Base-by-base conservation (phyloP, 1,284 basidiomycete genomes). In the Rhizoctonia solani region DNA sequence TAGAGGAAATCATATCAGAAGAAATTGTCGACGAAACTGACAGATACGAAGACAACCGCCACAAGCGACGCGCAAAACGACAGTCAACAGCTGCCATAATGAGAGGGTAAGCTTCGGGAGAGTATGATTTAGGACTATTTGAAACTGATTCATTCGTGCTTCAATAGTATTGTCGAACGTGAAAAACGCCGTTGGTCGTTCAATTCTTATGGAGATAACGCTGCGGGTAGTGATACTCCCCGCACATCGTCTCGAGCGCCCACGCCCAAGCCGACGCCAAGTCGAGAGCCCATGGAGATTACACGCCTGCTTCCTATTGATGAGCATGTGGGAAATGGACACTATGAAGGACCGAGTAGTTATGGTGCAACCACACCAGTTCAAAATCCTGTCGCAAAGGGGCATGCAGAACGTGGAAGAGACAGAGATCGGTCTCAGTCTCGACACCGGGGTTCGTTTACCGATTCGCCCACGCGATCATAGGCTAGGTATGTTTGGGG, bases 21-120 rank as follows among this genome's bases (percentile, higher is more conserved):
- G 93, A 95, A 77, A 92, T 93, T 59, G 87, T 95, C 41, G 93
- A 95, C 74, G 93, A 95, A 77, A 95, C 92, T 3, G 93, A 96
- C 77, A 82, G 87, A 21, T 94, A 90, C 73, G 87, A 91, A 71
- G 92, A 93, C 72, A 95, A 94, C 74, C 86, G 87, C 63, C 87
- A 85, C 52, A 93, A 93, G 75, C 82, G 82, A 56, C 80, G 81
- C 16, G 90, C 89, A 0, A 87, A 83, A 72, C 82, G 93, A 27
- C 78, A 84, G 69, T 89, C 88, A 9, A 91, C 87, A 6, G 83
- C 88, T 8, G 83, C 86, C 8, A 82, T 93, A 61, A 94, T 95
- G 92, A 83, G 87, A 74, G 90, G 90, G 69, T 69, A 44, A 53
- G 37, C 27, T 39, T 23, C 14, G 4, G 32, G 32, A 34, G 25